These are phyloP conservation scores for Aspergillus cavernicola DNA, from an alignment of 495 filamentous ascomycete genomes.

Conservation along the genomic window DNA sequence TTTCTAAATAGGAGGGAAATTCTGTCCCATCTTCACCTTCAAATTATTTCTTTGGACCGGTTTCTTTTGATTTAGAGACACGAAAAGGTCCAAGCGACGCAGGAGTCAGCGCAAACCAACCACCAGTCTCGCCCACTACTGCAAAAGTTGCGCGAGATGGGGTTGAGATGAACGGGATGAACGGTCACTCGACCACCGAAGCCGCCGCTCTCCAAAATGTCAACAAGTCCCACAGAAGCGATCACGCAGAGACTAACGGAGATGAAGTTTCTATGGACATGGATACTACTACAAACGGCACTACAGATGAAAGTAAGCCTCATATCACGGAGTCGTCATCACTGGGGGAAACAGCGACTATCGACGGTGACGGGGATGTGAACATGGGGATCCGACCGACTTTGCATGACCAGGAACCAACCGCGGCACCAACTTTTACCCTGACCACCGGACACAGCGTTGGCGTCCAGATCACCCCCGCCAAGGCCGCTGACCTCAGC, in stretches of 20 bases:
- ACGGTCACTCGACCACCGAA: constrained; percentile 38
- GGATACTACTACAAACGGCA: constrained; percentile 31
- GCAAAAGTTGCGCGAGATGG: constrained; percentile 43
- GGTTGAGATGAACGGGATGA: constrained; percentile 42
- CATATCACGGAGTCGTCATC: constrained; percentile 27
- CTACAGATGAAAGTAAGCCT: constrained; percentile 44
- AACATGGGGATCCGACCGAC: constrained; percentile 33
- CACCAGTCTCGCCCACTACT: constrained; percentile 29
- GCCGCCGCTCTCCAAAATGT: constrained; percentile 19
- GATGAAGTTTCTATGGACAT: constrained; percentile 55
- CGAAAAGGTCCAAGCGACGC: constrained; percentile 29
- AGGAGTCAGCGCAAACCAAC: constrained; percentile 27
- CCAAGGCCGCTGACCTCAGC: constrained; percentile 60
- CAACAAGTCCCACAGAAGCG: constrained; percentile 41
- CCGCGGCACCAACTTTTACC: constrained; percentile 48
- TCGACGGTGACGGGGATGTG: constrained; percentile 45
- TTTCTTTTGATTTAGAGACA: constrained; percentile 33
- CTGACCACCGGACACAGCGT: constrained; percentile 64
- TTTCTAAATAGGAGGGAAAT: constrained; percentile 40
- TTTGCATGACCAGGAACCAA: constrained; percentile 30
- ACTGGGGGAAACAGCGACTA: constrained; percentile 8
- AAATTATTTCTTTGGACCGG: constrained; percentile 50
- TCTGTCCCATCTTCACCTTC: constrained; percentile 32
- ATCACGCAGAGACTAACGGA: constrained; percentile 59
- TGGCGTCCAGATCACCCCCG: constrained; percentile 59